These are phyloP conservation scores for Tuber borchii DNA, from an alignment of 495 filamentous ascomycete genomes.

Conservation along the genomic window DNA sequence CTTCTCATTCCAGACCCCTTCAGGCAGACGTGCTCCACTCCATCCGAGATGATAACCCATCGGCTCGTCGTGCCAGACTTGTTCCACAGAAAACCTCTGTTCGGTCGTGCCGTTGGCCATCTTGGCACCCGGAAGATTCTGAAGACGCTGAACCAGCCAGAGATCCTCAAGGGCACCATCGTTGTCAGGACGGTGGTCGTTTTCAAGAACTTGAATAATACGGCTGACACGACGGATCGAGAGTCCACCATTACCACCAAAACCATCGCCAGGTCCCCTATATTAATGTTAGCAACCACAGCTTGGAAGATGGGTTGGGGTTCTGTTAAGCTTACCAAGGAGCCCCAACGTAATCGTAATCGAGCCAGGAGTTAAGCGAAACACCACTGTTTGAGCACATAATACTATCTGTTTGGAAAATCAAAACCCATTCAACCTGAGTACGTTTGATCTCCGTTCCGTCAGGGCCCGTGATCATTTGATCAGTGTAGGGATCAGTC, in stretches of 20 bases:
- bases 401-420: constrained; percentile 51
- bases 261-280: constrained; percentile 34
- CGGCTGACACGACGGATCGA: constrained; percentile 47
- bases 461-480: background rate
- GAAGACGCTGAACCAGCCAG: constrained; percentile 49
- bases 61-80: constrained; percentile 47
- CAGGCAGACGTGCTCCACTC: constrained; percentile 43
- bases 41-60: constrained; percentile 53
- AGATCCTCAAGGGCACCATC: constrained; percentile 48
- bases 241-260: constrained; percentile 50
- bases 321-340: constrained; percentile 44
- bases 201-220: constrained; percentile 47
- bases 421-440: constrained; percentile 39
- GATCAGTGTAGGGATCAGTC: constrained; percentile 9
- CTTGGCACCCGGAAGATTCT: constrained; percentile 44
- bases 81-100: constrained; percentile 48
- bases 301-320: background rate
- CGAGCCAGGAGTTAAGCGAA: constrained; percentile 48
- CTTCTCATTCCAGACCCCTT: constrained; percentile 46
- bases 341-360: constrained; percentile 52
- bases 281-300: constrained; percentile 7
- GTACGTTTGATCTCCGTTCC: background rate
- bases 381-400: constrained; percentile 48
- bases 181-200: constrained; percentile 43
- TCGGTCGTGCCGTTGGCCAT: constrained; percentile 48